Percentiles rank a stretch among this genome's conserved stretches.
Evolutionary conservation across 176 grass and related monocot species (phyloP).

Genomic region (Coix lacrymajobi): DNA sequence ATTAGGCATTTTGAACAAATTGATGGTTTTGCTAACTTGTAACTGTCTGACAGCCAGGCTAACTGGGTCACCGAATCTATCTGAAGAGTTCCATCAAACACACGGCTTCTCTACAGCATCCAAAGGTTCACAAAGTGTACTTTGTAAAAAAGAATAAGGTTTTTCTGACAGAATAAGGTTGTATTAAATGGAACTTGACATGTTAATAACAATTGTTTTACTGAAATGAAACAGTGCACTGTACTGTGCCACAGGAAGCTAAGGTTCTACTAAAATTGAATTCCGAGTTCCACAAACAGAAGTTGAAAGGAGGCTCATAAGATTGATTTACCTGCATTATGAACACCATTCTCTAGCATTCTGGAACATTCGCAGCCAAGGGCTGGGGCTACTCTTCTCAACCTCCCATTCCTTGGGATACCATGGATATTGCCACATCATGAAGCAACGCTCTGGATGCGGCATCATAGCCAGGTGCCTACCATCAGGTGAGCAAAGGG

Average conservation of each 20-base stretch:
- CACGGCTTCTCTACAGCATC: not conserved
- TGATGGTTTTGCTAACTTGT: not conserved
- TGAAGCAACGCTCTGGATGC: conserved; percentile 88
- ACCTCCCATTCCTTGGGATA: conserved; percentile 83
- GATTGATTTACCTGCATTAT: conserved; percentile 33
- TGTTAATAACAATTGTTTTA: not conserved
- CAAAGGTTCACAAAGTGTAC: not conserved
- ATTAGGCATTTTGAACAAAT: not conserved
- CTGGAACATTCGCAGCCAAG: conserved; percentile 89
- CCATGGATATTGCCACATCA: conserved; percentile 99
- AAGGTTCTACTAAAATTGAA: not conserved
- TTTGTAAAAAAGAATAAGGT: not conserved
- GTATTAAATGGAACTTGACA: not conserved
- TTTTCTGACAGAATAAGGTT: not conserved
- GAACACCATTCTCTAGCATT: conserved; percentile 85
- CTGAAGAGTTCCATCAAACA: not conserved
- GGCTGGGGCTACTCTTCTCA: conserved; percentile 73
- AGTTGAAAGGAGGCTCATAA: not conserved
- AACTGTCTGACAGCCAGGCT: not conserved
- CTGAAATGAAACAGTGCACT: not conserved
- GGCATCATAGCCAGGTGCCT: conserved; percentile 96
- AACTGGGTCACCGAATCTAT: not conserved
- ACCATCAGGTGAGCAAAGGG: conserved; percentile 84
- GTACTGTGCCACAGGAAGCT: not conserved
- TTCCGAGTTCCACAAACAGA: not conserved